Evolutionary conservation across 1,284 basidiomycete genomes (phyloP), one percentile per base, ranked within the genome.

Genomic region (Erythrobasidium hasegawianum): DNA sequence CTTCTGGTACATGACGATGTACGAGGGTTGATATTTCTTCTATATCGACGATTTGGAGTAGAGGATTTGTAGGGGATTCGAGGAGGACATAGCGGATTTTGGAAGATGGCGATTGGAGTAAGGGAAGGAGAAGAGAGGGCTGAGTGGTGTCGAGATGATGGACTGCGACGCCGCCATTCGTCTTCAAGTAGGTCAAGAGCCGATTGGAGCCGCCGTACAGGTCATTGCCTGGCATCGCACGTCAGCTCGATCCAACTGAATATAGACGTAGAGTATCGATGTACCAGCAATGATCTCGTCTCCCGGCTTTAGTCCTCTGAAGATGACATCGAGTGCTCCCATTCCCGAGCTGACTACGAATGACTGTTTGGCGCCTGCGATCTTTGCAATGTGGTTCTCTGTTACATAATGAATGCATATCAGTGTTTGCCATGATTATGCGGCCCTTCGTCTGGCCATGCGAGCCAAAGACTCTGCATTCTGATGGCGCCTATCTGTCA

Each of bases 131-230:
- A 7, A 82, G 81, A 11, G 80, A 73, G 0, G 89, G 83, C 65
- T 87, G 78, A 8, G 94, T 97, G 18, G 94, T 97, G 77, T 98
- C 93, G 73, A 96, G 87, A 77, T 99, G 94, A 76, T 92, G 87
- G 27, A 97, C 91, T 29, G 84, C 84, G 72, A 97, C 89, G 49
- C 90, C 91, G 72, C 87, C 87, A 78, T 97, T 88, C 1, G 85
- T 85, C 71, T 86, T 86, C 69, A 97, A 84, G 78, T 95, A 97
- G 29, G 68, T 68, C 66, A 99, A 84, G 10, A 99, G 84, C 57
- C 96, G 88, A 78, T 99, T 95, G 22, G 96, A 97, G 20, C 96
- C 96, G 45, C 96, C 96, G 78, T 99, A 99, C 47, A 98, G 81
- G 77, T 99, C 96, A 77, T 97, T 75, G 38, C 74, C 60, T 68